Evolutionary conservation across 140 eudicot species (phyloP), one percentile per base, ranked within the genome.

Genomic region (Bidens hawaiensis): DNA sequence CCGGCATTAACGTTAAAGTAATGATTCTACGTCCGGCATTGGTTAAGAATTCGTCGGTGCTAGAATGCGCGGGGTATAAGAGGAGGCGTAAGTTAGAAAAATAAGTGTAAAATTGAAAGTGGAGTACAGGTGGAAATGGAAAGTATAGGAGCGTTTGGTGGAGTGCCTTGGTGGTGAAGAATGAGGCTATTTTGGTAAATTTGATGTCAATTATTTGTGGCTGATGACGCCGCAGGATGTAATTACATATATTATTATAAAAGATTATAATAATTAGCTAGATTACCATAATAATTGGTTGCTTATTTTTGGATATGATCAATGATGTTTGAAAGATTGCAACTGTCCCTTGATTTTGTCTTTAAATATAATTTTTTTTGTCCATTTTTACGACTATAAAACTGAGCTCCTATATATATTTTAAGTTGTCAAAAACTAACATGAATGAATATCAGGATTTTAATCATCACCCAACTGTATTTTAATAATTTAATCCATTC

Each of bases 1-100:
- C 62, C 78, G 77, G 59, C 80, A 75, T 61, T 79, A 66, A 49
- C 48, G 49, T 60, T 56, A 74, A 74, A 54, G 34, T n/a, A n/a
- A n/a, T n/a, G n/a, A n/a, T n/a, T n/a, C n/a, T n/a, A n/a, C n/a
- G n/a, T n/a, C n/a, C n/a, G n/a, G n/a, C n/a, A n/a, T n/a, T n/a
- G 12, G 43, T 36, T 36, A 11, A 10, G 15, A 21, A 3, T 49
- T n/a, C n/a, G 30, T 26, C 36, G 42, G 16, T 6, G 67, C 67
- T 73, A 73, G 28, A 61, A 45, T 73, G n/a, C n/a, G n/a, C n/a
- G n/a, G n/a, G n/a, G n/a, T n/a, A n/a, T n/a, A n/a, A n/a, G n/a
- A n/a, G n/a, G 13, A 15, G 6, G 69, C 45, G 71, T 65, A 50
- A 33, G n/a, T 33, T 34, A 36, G 59, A 24, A 41, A 40, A 51